A percentile compares a stretch with the other conserved stretches of the same genome.
These are phyloP conservation scores for Geranium incanum DNA, from an alignment of 441 rosid genomes.

Conservation along the genomic window DNA sequence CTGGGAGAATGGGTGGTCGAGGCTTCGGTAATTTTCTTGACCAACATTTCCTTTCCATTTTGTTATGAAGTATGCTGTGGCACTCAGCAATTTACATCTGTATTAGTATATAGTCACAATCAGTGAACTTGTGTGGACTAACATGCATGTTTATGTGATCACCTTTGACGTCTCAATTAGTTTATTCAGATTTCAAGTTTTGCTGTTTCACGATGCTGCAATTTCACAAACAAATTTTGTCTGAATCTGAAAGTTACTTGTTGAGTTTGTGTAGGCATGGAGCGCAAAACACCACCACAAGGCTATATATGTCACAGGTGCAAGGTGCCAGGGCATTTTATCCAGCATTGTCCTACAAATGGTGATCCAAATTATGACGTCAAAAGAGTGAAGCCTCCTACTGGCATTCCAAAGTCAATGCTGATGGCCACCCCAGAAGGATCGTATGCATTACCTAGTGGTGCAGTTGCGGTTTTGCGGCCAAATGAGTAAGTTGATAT, in stretches of 20 bases:
- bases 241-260: conserved; percentile 16
- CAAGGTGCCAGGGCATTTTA: conserved; percentile 93
- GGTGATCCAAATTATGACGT: conserved; percentile 91
- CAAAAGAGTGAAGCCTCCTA: conserved; percentile 86
- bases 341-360: conserved; percentile 97
- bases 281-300: conserved; percentile 90
- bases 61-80: neutral
- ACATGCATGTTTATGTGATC: neutral
- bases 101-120: neutral
- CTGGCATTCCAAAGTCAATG: conserved; percentile 98
- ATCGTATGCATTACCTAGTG: conserved; percentile 93
- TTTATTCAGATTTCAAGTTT: neutral
- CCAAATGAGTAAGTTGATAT: conserved; percentile 74
- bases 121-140: neutral
- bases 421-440: conserved; percentile 94
- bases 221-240: neutral
- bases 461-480: conserved; percentile 86
- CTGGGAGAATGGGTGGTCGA: conserved; percentile 87
- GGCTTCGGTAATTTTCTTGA: conserved; percentile 72
- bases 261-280: conserved; percentile 56
- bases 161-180: conserved; percentile 8
- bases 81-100: neutral
- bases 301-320: conserved; percentile 97
- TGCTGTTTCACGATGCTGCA: neutral
- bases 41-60: conserved; percentile 13